These are phyloP conservation scores for Rheum nobile DNA, from an alignment of 148 eudicot genomes.

Conservation along the genomic window DNA sequence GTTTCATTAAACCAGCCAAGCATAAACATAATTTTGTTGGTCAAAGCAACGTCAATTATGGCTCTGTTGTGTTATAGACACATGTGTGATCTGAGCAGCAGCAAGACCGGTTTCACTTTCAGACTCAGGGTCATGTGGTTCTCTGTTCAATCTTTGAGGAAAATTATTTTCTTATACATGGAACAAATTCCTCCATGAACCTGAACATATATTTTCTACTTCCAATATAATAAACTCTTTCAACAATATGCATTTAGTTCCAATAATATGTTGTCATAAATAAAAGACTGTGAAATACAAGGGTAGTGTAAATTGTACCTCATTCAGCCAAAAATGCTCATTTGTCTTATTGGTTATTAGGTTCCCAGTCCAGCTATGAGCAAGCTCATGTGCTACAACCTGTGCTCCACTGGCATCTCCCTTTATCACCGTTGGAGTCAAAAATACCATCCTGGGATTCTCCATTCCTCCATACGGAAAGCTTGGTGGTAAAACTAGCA, in stretches of 20 bases:
- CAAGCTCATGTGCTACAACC: constrained; percentile 98
- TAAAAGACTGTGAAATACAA: neutral
- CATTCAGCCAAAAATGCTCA: constrained; percentile 97
- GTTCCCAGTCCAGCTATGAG: constrained; percentile 99
- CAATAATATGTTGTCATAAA: neutral
- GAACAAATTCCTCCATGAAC: neutral
- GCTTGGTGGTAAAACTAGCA: constrained; percentile 91
- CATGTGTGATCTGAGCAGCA: neutral
- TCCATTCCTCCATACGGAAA: constrained; percentile 99
- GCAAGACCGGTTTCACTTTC: neutral
- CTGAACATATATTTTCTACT: neutral
- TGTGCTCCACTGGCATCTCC: constrained; percentile 95
- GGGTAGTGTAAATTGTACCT: constrained; percentile 37
- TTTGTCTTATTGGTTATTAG: constrained; percentile 88
- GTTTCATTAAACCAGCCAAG: neutral
- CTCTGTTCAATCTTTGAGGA: neutral
- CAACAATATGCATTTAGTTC: neutral
- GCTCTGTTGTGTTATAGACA: neutral
- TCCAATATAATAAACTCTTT: neutral
- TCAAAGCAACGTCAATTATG: neutral
- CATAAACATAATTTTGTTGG: neutral
- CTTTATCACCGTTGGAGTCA: constrained; percentile 91
- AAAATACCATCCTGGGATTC: constrained; percentile 93
- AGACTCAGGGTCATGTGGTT: neutral
- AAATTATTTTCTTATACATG: neutral